phyloP scores from a whole-genome alignment of 2,329 filamentous ascomycete species.

The Purpureocillium takamizusanense region DNA sequence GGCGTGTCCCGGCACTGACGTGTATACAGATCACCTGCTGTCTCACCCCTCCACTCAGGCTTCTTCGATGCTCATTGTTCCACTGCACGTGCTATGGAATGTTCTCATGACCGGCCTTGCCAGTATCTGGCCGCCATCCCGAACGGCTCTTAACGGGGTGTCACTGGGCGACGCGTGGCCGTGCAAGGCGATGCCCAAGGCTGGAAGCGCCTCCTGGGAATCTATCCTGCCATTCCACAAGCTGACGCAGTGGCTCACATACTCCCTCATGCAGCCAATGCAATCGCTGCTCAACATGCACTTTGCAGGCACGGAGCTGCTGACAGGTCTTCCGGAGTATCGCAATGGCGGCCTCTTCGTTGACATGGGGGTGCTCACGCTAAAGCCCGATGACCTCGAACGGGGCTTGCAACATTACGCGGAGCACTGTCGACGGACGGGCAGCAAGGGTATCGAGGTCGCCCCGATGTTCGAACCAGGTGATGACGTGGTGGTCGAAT shows the following conservation, averaged over 20 bases:
- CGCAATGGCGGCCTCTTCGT: conserved; percentile 85
- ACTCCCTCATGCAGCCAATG: conserved; percentile 91
- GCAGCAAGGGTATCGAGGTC: conserved; percentile 49
- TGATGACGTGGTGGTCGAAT: conserved; percentile 56
- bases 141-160: conserved; percentile 78
- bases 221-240: conserved; percentile 88
- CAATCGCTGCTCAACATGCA: conserved; percentile 69
- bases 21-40: conserved; percentile 71
- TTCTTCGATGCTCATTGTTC: conserved; percentile 78
- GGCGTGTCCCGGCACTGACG: conserved; percentile 8
- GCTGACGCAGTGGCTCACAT: conserved; percentile 88
- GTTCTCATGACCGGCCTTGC: conserved; percentile 80
- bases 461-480: conserved; percentile 50
- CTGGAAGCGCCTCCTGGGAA: conserved; percentile 52
- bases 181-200: conserved; percentile 68
- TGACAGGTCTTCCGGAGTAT: conserved; percentile 87
- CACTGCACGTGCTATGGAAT: conserved; percentile 82
- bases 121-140: conserved; percentile 79
- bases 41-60: conserved; percentile 84
- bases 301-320: conserved; percentile 70
- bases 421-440: conserved; percentile 62
- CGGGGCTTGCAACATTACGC: conserved; percentile 57
- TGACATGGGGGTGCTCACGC: conserved; percentile 68
- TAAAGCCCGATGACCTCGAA: conserved; percentile 62
- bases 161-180: conserved; percentile 93